phyloP scores from a whole-genome alignment of 495 filamentous ascomycete species.

The Daldinia grandis region DNA sequence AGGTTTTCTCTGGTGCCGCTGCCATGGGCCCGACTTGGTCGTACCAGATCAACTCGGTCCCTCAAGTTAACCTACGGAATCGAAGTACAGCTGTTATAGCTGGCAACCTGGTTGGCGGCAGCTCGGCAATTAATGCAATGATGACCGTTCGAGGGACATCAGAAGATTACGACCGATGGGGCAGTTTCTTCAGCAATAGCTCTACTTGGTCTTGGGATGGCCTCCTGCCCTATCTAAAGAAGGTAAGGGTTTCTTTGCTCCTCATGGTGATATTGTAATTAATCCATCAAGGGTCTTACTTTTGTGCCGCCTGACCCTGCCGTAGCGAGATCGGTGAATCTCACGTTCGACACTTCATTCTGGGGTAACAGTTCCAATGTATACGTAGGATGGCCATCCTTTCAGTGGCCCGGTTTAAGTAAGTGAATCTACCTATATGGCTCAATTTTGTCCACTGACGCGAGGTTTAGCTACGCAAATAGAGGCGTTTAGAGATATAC shows the following conservation, averaged over 20 bases:
- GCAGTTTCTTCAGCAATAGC: constrained; percentile 48
- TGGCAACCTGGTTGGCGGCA: constrained; percentile 55
- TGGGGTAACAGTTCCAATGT: constrained; percentile 55
- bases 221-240: constrained; percentile 58
- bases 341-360: constrained; percentile 52
- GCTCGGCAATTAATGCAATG: constrained; percentile 59
- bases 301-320: constrained; percentile 50
- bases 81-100: constrained; percentile 43
- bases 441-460: not conserved
- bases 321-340: constrained; percentile 48
- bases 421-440: not conserved
- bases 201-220: constrained; percentile 57
- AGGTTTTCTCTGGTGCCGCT: constrained; percentile 39
- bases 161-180: constrained; percentile 60
- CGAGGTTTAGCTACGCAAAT: constrained; percentile 41
- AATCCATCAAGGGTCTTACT: constrained; percentile 43
- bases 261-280: not conserved
- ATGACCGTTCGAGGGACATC: constrained; percentile 51
- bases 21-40: constrained; percentile 51
- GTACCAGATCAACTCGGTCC: constrained; percentile 55
- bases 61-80: constrained; percentile 49
- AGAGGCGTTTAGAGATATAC: constrained; percentile 51
- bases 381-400: constrained; percentile 54
- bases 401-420: constrained; percentile 51
- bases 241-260: constrained; percentile 16